Evolutionary conservation across 352 stramenopile species (phyloP).

Genomic region (Phytophthora agathidicida): DNA sequence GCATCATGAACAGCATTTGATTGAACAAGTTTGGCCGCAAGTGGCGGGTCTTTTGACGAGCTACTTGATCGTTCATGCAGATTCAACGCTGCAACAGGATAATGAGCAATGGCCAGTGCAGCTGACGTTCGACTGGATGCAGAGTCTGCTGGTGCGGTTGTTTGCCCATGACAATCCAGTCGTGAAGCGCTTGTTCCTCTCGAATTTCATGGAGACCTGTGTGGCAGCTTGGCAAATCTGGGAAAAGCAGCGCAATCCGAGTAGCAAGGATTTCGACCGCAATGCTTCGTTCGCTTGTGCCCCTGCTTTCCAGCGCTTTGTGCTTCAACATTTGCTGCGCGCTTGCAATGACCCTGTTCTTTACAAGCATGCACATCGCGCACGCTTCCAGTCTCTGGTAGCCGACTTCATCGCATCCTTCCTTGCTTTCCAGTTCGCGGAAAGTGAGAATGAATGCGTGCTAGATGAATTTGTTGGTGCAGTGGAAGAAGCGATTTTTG

Average conservation of each 20-base stretch:
- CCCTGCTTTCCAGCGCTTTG: slow-evolving; percentile 56
- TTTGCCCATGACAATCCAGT: slow-evolving; percentile 82
- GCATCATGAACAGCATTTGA: slow-evolving; percentile 82
- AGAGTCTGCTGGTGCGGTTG: slow-evolving; percentile 70
- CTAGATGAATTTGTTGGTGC: slow-evolving; percentile 40
- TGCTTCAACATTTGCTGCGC: slow-evolving; percentile 56
- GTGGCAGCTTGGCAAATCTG: slow-evolving; percentile 27
- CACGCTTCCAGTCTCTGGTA: slow-evolving; percentile 41
- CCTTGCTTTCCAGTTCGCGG: slow-evolving; percentile 37
- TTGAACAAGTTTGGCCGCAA: slow-evolving; percentile 87
- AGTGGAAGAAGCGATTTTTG: slow-evolving; percentile 62
- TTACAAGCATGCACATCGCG: slow-evolving; percentile 65
- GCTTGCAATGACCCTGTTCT: slow-evolving; percentile 74
- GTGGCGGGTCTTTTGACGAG: slow-evolving; percentile 56
- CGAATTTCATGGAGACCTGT: slow-evolving; percentile 66
- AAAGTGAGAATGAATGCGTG: slow-evolving; percentile 15
- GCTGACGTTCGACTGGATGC: slow-evolving; percentile 79
- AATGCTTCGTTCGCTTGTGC: slow-evolving; percentile 46
- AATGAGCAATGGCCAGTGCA: slow-evolving; percentile 50
- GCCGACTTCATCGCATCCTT: slow-evolving; percentile 46
- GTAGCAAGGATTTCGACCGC: slow-evolving; percentile 17
- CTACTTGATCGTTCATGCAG: slow-evolving; percentile 34
- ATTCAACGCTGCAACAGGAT: neutral
- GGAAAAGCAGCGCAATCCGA: neutral
- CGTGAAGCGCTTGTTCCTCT: slow-evolving; percentile 76